Percentiles rank a stretch among this genome's conserved stretches.
Evolutionary conservation across 352 stramenopile genomes (phyloP).

Genomic region (Globisporangium barbulae): DNA sequence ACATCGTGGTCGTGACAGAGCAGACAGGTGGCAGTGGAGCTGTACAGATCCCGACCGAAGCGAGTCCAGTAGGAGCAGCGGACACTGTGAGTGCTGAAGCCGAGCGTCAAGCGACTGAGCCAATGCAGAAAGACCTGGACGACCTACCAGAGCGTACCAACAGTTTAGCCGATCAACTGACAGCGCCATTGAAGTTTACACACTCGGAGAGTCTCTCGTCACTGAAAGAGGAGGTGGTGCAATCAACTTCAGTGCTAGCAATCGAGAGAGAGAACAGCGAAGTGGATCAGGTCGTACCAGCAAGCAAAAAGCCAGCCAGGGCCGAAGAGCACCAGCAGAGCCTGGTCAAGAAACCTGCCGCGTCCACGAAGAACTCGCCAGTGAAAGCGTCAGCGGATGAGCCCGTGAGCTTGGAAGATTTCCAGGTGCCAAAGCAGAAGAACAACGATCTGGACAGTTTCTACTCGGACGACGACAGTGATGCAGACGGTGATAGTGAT

Average conservation of each 20-base stretch:
- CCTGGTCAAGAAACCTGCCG: not conserved
- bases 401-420: constrained; percentile 68
- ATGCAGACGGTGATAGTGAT: constrained; percentile 30
- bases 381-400: constrained; percentile 23
- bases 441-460: constrained; percentile 69
- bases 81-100: not conserved
- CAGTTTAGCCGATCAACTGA: constrained; percentile 28
- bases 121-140: constrained; percentile 32
- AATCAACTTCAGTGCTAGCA: not conserved
- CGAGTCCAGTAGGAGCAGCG: not conserved
- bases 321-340: not conserved
- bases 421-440: constrained; percentile 57
- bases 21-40: not conserved
- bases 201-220: constrained; percentile 22
- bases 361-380: not conserved
- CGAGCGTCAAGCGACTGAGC: not conserved
- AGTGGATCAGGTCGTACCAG: not conserved
- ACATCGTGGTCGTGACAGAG: constrained; percentile 25
- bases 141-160: constrained; percentile 50
- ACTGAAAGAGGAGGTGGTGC: constrained; percentile 9
- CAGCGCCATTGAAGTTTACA: constrained; percentile 39
- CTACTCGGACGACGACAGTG: constrained; percentile 76
- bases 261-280: not conserved
- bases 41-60: not conserved
- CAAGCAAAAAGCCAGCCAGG: not conserved